These are phyloP conservation scores for Ilyonectria sp. DNA, from an alignment of 2,329 filamentous ascomycete genomes.

Conservation along the genomic window DNA sequence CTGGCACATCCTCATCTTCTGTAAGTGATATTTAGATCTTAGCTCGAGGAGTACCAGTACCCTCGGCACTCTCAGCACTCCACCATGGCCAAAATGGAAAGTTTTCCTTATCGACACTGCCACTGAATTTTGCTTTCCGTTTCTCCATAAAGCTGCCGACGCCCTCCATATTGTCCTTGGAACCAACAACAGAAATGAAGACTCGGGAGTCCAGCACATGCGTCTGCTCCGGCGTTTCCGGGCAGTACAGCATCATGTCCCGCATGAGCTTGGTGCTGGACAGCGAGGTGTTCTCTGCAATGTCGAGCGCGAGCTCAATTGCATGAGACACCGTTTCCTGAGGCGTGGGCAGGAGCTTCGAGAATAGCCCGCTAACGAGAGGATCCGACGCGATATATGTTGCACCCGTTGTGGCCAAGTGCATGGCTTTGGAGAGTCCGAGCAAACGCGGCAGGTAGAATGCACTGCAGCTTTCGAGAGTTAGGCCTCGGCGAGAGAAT, in stretches of 20 bases:
- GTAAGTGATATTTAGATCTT: background rate
- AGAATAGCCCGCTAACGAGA: constrained; percentile 16
- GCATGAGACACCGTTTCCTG: constrained; percentile 17
- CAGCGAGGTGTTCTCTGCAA: constrained; percentile 23
- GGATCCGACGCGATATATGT: constrained; percentile 13
- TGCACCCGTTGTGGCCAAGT: constrained; percentile 22
- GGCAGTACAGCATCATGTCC: constrained; percentile 29
- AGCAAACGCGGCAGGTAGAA: constrained; percentile 27
- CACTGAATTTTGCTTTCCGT: constrained; percentile 11
- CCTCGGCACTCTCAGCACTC: constrained; percentile 5
- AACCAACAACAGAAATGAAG: constrained; percentile 13
- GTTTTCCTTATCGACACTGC: background rate
- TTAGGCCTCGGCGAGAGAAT: constrained; percentile 21
- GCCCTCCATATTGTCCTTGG: constrained; percentile 21
- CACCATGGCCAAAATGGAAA: constrained; percentile 24
- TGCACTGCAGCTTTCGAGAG: constrained; percentile 27
- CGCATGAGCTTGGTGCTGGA: constrained; percentile 30
- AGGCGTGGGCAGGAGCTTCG: constrained; percentile 21
- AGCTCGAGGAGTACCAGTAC: background rate
- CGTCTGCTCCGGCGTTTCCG: constrained; percentile 12
- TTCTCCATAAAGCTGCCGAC: constrained; percentile 24
- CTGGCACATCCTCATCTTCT: too few species aligned
- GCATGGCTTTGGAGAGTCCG: constrained; percentile 23
- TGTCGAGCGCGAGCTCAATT: constrained; percentile 6
- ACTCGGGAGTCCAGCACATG: constrained; percentile 19